phyloP scores from a whole-genome alignment of 805 yeast genomes.

The Saccharomyces kudriavzevii region DNA sequence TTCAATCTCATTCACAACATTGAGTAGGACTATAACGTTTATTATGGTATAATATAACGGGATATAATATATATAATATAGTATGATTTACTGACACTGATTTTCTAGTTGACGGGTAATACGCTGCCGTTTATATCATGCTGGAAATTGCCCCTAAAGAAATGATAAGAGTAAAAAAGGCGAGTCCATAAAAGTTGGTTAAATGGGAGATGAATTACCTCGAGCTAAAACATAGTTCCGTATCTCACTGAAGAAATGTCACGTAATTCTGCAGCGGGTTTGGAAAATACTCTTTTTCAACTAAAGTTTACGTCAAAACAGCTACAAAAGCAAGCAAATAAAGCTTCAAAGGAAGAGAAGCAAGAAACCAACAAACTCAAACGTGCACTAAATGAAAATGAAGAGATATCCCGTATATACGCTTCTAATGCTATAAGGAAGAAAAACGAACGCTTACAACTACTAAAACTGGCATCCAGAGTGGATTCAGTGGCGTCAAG shows the following conservation, averaged over 20 bases:
- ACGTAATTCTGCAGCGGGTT: constrained; percentile 25
- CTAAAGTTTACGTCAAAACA: constrained; percentile 84
- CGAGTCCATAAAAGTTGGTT: not conserved
- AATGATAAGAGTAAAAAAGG: not conserved
- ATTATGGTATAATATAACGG: not conserved
- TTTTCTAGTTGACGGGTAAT: not conserved
- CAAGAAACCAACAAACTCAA: constrained; percentile 82
- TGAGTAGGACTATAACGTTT: not conserved
- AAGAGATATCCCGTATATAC: constrained; percentile 86
- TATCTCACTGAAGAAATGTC: constrained; percentile 15
- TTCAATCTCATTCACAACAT: not conserved
- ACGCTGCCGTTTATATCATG: not conserved
- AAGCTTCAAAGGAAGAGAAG: constrained; percentile 84
- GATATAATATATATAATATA: not conserved
- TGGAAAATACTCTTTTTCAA: constrained; percentile 31
- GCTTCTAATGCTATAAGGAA: constrained; percentile 96
- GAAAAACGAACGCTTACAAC: constrained; percentile 73
- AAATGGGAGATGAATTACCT: not conserved
- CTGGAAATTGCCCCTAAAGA: not conserved
- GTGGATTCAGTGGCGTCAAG: constrained; percentile 94
- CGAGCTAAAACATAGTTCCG: not conserved
- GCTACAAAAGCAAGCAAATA: constrained; percentile 78
- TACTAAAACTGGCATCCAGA: constrained; percentile 74
- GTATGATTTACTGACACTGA: not conserved
- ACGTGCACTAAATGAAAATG: constrained; percentile 41